These are phyloP conservation scores for Arthroderma uncinatum DNA, from an alignment of 2,329 filamentous ascomycete species.

Conservation along the genomic window DNA sequence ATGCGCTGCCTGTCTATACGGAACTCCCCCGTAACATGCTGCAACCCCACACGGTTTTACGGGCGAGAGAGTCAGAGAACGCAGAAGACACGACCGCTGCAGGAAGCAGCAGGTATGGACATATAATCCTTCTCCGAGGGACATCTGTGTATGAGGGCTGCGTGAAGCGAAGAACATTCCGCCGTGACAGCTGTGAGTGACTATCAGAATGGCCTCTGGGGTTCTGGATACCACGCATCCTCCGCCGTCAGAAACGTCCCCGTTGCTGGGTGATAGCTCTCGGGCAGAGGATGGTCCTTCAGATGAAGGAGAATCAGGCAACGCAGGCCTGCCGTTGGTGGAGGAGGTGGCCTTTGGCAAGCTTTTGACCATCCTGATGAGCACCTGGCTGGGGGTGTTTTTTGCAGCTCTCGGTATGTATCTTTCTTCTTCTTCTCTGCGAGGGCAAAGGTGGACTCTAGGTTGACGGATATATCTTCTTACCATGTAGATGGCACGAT, in stretches of 20 bases:
- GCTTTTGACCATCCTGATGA: constrained; percentile 39
- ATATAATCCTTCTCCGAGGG: background rate
- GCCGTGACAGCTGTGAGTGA: background rate
- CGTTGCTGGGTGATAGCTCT: constrained; percentile 10
- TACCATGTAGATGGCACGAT: constrained; percentile 56
- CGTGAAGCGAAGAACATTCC: background rate
- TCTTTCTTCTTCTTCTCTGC: background rate
- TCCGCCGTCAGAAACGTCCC: constrained; percentile 13
- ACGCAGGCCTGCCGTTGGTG: constrained; percentile 18
- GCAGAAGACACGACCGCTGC: too few relatives aligned
- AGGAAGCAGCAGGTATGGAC: background rate
- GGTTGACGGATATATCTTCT: constrained; percentile 4
- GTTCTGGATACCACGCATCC: background rate
- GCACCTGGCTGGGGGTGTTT: constrained; percentile 45
- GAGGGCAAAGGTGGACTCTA: background rate
- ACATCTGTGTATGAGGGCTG: too few relatives aligned
- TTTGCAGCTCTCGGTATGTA: constrained; percentile 43
- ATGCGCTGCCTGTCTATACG: too few relatives aligned
- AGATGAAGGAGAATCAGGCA: background rate
- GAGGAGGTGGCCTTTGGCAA: constrained; percentile 38
- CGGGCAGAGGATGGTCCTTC: constrained; percentile 1
- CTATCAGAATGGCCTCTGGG: background rate
- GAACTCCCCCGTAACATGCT: too few relatives aligned
- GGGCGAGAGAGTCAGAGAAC: too few relatives aligned
- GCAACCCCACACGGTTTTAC: too few relatives aligned